Evolutionary conservation across 306 rosid species (phyloP).

Genomic region (Cucurbita ficifolia): DNA sequence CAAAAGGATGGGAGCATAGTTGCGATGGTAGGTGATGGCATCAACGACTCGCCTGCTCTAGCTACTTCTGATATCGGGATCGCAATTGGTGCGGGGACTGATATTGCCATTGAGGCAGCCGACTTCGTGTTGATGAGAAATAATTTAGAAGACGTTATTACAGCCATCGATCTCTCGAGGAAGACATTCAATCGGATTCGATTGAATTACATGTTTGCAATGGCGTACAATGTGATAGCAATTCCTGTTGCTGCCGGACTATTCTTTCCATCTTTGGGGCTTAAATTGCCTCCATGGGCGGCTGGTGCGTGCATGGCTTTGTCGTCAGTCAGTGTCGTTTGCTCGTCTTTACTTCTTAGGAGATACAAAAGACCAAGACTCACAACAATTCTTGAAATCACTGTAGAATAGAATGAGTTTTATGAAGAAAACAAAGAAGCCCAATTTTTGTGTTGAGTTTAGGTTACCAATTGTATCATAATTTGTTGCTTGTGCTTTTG

Average conservation of each 20-base stretch:
- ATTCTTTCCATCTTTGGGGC: conserved; percentile 53
- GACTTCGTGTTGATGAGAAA: conserved; percentile 82
- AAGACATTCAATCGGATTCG: conserved; percentile 74
- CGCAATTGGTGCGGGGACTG: conserved; percentile 97
- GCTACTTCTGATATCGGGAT: conserved; percentile 94
- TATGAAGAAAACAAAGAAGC: background rate
- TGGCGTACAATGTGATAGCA: conserved; percentile 77
- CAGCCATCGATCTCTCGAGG: conserved; percentile 87
- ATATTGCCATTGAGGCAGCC: conserved; percentile 93
- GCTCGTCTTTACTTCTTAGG: conserved; percentile 78
- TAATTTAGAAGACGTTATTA: conserved; percentile 89
- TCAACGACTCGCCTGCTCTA: conserved; percentile 91
- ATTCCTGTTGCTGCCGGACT: conserved; percentile 89
- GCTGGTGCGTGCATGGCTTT: conserved; percentile 99
- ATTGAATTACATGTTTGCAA: conserved; percentile 70
- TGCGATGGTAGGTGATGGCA: conserved; percentile 98
- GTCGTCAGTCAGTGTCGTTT: conserved; percentile 85
- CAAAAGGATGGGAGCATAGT: conserved; percentile 74
- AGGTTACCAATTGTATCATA: background rate
- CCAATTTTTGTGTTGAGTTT: conserved; percentile 28
- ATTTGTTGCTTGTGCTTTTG: background rate
- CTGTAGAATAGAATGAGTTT: conserved; percentile 44
- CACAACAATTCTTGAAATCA: conserved; percentile 63
- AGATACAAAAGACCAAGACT: conserved; percentile 76
- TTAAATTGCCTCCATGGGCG: conserved; percentile 88